These are phyloP conservation scores for Volutella citrinella DNA, from an alignment of 2,329 filamentous ascomycete species.

Conservation along the genomic window DNA sequence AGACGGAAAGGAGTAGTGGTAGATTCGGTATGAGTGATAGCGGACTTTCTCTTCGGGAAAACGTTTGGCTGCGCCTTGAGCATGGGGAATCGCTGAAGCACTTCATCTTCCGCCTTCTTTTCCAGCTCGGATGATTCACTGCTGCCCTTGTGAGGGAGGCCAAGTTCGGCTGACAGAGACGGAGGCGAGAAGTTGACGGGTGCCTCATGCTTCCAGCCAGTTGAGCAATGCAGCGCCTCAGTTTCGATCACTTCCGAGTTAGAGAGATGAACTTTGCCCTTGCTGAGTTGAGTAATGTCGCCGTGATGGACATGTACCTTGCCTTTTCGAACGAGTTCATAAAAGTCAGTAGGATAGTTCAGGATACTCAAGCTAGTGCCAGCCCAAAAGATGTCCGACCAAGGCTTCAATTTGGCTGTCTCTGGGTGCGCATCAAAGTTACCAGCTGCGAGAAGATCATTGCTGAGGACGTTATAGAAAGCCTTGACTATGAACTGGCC, in stretches of 20 bases:
- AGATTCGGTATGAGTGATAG: no score
- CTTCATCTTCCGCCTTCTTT: slow-evolving; percentile 48
- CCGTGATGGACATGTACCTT: slow-evolving; percentile 53
- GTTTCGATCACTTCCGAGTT: not conserved
- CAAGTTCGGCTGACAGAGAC: no score
- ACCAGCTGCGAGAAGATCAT: slow-evolving; percentile 53
- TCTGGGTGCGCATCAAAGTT: slow-evolving; percentile 53
- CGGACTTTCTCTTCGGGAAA: slow-evolving; percentile 40
- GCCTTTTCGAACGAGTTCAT: slow-evolving; percentile 49
- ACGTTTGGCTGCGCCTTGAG: slow-evolving; percentile 47
- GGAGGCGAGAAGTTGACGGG: slow-evolving; percentile 47
- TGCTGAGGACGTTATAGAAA: slow-evolving; percentile 57
- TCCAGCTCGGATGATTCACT: no score
- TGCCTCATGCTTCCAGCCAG: slow-evolving; percentile 54
- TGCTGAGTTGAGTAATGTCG: slow-evolving; percentile 42
- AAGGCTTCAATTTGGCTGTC: slow-evolving; percentile 51
- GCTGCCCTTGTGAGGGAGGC: slow-evolving; percentile 31
- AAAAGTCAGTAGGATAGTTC: slow-evolving; percentile 57
- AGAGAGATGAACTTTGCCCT: slow-evolving; percentile 36
- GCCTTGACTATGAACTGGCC: slow-evolving; percentile 56
- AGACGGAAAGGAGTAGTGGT: slow-evolving; percentile 42
- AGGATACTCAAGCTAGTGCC: slow-evolving; percentile 58
- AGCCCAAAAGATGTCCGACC: slow-evolving; percentile 48
- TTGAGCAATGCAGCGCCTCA: slow-evolving; percentile 42
- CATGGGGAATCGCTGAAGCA: slow-evolving; percentile 48